phyloP scores from a whole-genome alignment of 306 rosid genomes.

The Cyamopsis tetragonoloba region DNA sequence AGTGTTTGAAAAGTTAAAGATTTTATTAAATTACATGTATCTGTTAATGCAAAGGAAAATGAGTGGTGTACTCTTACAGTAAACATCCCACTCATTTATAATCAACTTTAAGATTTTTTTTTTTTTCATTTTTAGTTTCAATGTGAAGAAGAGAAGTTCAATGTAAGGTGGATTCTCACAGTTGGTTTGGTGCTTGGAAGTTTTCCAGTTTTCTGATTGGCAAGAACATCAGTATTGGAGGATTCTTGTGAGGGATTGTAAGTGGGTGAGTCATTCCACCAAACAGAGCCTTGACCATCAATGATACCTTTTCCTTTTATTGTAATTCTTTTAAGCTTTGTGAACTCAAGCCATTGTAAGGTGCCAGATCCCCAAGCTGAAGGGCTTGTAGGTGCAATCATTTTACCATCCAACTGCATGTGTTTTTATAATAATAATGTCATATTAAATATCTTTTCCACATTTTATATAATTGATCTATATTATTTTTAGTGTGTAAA shows the following conservation, averaged over 20 bases:
- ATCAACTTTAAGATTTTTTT: too few species aligned
- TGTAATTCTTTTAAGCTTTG: conserved; percentile 44
- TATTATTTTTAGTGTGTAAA: too few species aligned
- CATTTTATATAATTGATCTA: too few species aligned
- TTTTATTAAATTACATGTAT: too few species aligned
- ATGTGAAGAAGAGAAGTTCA: background rate
- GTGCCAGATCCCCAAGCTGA: conserved; percentile 64
- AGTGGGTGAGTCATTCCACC: conserved; percentile 59
- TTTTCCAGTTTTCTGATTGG: conserved; percentile 2
- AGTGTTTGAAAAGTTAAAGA: too few species aligned
- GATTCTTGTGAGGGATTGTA: conserved; percentile 31
- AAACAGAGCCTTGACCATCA: conserved; percentile 80
- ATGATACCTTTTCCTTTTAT: conserved; percentile 66
- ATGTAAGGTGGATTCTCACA: conserved; percentile 20
- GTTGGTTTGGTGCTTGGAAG: conserved; percentile 63
- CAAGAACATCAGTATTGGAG: background rate
- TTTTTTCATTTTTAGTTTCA: background rate
- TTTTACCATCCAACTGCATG: conserved; percentile 63
- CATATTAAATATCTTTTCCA: background rate
- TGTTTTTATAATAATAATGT: background rate
- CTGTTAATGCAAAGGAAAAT: too few species aligned
- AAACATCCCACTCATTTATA: too few species aligned
- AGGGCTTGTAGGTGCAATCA: conserved; percentile 62
- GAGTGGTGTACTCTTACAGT: too few species aligned
- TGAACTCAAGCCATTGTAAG: conserved; percentile 68